Evolutionary conservation across 2,329 filamentous ascomycete species (phyloP), one percentile per base, ranked within the genome.

Genomic region (Microcyclospora tardicrescens): DNA sequence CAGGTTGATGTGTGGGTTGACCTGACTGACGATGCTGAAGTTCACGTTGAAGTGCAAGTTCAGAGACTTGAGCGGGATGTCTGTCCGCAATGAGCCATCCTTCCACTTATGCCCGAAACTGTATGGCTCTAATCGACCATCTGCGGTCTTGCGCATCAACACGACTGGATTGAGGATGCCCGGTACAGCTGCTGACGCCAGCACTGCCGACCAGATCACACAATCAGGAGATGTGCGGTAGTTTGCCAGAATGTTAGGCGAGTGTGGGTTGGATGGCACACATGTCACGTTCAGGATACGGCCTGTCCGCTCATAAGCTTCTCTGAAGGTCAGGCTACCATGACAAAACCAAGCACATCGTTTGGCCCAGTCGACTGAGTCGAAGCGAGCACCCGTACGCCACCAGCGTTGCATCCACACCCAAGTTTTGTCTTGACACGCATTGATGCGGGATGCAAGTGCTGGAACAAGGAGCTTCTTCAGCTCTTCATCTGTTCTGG

Each of bases 21-120:
- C 89, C 64, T 79, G 75, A 6, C 72, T 77, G 37, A 81, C 91
- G 47, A 98, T 87, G 47, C 84, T 89, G 61, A 96, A 98, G 59
- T 93, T 95, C 60, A 96, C 91, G 59, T 96, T 96, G 68, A 98
- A 98, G 57, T 96, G 85, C 1, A 94, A 71, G 59, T 98, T 96
- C 37, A 98, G 71, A 2, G 87, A 82, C 61, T 89, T 91, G 54
- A 98, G 76, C 0, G 91, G 91, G 19, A 98, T 95, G 55, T 98
- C 91, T 1, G 91, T 98, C 29, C 91, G 75, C 39, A 98, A 65
- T 50, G 82, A 91, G 38, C 91, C 91, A 58, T 98, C 91, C 62
- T 98, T 98, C 91, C 91, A 98, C 64, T 96, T 96, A 67, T 96
- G 87, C 0, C 91, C 91, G 56, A 98, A 98, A 0, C 84, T 93